These are phyloP conservation scores for Cryptomeria japonica DNA, from an alignment of 75 land plant species.

Conservation along the genomic window DNA sequence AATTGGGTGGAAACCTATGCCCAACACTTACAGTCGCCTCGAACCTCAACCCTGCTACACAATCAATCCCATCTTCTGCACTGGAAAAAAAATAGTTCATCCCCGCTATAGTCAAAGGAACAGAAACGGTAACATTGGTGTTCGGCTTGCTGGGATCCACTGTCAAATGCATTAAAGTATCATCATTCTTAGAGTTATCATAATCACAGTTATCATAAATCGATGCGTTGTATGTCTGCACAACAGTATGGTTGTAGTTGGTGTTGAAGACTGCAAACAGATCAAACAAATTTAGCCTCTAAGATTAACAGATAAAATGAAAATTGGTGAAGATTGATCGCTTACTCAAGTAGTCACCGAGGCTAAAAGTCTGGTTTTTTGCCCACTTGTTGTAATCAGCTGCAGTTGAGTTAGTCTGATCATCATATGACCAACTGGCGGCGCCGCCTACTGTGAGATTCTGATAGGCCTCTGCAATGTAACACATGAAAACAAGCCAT, in stretches of 20 bases:
- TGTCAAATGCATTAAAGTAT: conserved; percentile 36
- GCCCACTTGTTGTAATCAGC: not conserved
- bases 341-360: not conserved
- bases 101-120: conserved; percentile 52
- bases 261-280: conserved; percentile 65
- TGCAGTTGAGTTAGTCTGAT: not conserved
- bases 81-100: conserved; percentile 58
- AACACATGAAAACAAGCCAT: no score
- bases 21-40: conserved; percentile 54
- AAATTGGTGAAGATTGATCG: not conserved
- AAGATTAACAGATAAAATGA: not conserved
- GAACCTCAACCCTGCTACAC: conserved; percentile 45
- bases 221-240: conserved; percentile 60
- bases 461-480: no score
- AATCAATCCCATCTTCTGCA: conserved; percentile 57
- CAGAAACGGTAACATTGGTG: conserved; percentile 27
- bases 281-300: not conserved
- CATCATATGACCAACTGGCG: not conserved
- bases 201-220: conserved; percentile 47
- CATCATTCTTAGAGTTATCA: conserved; percentile 21
- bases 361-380: not conserved
- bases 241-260: conserved; percentile 57
- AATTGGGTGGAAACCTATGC: conserved; percentile 44
- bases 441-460: not conserved
- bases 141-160: conserved; percentile 19